Base-by-base conservation (phyloP, 305 asterid species). In the Striga hermonthica region DNA sequence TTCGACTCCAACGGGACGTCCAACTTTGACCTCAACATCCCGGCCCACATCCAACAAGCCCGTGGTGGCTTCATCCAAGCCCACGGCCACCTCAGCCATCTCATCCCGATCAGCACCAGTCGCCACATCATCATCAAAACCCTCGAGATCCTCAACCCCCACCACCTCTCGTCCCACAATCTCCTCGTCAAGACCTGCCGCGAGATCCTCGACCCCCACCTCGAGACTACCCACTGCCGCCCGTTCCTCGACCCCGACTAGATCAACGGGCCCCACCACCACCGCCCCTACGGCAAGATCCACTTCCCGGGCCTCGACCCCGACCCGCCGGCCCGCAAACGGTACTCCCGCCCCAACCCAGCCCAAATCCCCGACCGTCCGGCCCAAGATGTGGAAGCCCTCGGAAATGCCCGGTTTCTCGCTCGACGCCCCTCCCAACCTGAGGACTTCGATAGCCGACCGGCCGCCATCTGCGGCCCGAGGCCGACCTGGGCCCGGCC, bases 361-460 rank as follows among this genome's bases (percentile, higher is more conserved):
- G 64, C 68, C 97, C 7, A 88, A 73, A 79, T 93, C 99, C 67
- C 99, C 99, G 3, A 67, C 84, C 15, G 86, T 82, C 73, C 84
- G 92, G 74, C 95, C 97, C 56, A 83, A 83, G 78, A 86, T 89
- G 43, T 93, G 97, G 96, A 90, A 90, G 80, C 99, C 99, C 34
- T 86, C 96, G 8, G 99, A 93, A 59, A 93, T 93, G 83, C 97
- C 99, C 14, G 99, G 96, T 28, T 94, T 84, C 79, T 90, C 99
- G 75, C 93, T 85, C 54, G 97, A 90, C 62, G 91, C 84, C 37
- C 99, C 97, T 39, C 96, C 99, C 14, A 94, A 94, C 76, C 74
- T 94, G 44, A 79, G 99, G 76, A 94, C 99, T 36, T 81, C 97
- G 11, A 71, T 94, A 60, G 57, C 91, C 5, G 97, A 90, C 69